Base-by-base conservation (phyloP, 305 asterid genomes). In the Fraxinus sp. region DNA sequence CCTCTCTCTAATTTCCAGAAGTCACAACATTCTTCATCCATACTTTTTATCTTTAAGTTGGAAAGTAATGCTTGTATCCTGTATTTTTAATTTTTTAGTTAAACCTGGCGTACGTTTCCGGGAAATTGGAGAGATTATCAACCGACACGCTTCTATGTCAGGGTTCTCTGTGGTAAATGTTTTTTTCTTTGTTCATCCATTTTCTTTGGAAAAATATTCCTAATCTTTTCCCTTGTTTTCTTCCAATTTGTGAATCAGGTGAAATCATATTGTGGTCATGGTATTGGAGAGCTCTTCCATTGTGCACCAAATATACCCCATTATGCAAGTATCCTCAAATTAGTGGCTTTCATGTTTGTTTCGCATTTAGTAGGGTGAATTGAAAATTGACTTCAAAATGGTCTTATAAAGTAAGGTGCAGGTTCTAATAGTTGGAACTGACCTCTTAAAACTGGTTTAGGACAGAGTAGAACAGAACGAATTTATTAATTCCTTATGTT, bases 261-360 rank as follows among this genome's bases (percentile, higher is more conserved):
- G 85, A 96, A 85, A 85, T 91, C 99, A 22, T 88, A 88, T 84
- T 94, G 98, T 80, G 99, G 99, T 81, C 99, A 96, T 89, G 99
- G 99, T 77, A 93, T 96, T 83, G 99, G 99, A 4, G 98, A 93
- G 87, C 97, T 96, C 84, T 94, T 94, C 88, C 98, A 96, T 83
- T 96, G 98, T 80, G 98, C 98, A 16, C 99, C 98, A 78, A 91
- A 94, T 80, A 94, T 96, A 88, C 99, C 97, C 5, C 99, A 94
- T 90, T 96, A 96, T 89, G 91, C 99, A 32, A 91, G 99, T 96
- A 96, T 94, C 98, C 99, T 94, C 46, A 5, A 36, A 70, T 79
- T 70, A 36, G 22, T 41, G 82, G 26, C 7, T 81, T 30, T 24
- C 20, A 2, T 28, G 41, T 72, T 71, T 49, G 3, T 28, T 4